Base-by-base conservation (phyloP, 2,329 filamentous ascomycete species). In the Sarocladium kiliense region DNA sequence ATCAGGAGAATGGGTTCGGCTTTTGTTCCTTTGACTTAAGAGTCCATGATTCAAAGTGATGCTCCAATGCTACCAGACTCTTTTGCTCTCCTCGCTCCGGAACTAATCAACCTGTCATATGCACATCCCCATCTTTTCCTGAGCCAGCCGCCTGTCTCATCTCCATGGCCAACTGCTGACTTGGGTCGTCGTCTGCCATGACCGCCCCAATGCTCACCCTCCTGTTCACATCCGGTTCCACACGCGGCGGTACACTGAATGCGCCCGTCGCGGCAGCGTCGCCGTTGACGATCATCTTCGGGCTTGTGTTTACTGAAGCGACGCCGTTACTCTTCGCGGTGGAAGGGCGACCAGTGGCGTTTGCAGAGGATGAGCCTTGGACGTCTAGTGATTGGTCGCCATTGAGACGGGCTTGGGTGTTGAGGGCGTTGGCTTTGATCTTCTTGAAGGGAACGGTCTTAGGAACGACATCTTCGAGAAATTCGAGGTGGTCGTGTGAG, bases 401-500 rank as follows among this genome's bases (percentile, higher is more conserved):
- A 65, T 71, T 74, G 61, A 78, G 71, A 54, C 73, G 71, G 21
- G 77, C 74, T 50, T 80, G 77, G 3, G 73, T 77, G 1, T 77
- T 75, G 11, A 72, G 73, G 1, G 81, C 77, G 59, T 82, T 64
- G 44, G 85, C 85, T 74, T 91, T 93, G 73, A 88, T 82, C 62
- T 89, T 82, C 67, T 88, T 89, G 75, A 85, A 95, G 16, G 89
- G 85, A 5, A 86, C 82, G 1, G 92, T 97, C 68, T 88, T 88
- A 56, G 94, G 94, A 36, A 97, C 88, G 25, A 96, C 84, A 71
- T 99, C 94, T 59, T 88, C 81, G 14, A 99, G 82, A 67, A 99
- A 99, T 70, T 99, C 92, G 53, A 99, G 86, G 68, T 95, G 95
- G 71, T 97, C 94, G 59, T 91, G 85, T 67, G 91, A 88, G 7